Evolutionary conservation across 345 rosid species (phyloP).

Genomic region (Acer campestre): DNA sequence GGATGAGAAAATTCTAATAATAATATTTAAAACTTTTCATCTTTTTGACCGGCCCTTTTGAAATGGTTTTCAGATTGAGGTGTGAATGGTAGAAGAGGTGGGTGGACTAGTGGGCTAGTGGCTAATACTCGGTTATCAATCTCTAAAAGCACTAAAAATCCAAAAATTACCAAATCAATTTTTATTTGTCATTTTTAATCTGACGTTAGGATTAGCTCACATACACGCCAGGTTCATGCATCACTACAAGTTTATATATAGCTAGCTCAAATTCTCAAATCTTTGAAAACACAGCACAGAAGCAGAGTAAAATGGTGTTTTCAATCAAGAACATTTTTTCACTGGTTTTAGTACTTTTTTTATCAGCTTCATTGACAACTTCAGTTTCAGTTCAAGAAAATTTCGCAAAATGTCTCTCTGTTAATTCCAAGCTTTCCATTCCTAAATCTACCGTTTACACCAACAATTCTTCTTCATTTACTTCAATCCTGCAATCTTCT

Average conservation of each 20-base stretch:
- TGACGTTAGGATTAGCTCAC: neutral
- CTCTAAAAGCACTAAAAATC: neutral
- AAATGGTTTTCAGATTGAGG: neutral
- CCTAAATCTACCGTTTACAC: neutral
- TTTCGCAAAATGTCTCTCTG: constrained; percentile 7
- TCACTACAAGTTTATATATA: neutral
- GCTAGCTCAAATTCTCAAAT: neutral
- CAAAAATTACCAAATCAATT: neutral
- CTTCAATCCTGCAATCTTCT: constrained; percentile 8
- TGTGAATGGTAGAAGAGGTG: neutral
- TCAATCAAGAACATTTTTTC: neutral
- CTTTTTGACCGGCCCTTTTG: too few species aligned
- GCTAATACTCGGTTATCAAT: neutral
- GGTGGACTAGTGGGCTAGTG: neutral
- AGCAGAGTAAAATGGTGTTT: neutral
- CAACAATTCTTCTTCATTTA: constrained; percentile 12
- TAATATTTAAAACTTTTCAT: too few species aligned
- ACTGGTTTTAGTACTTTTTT: constrained; percentile 1
- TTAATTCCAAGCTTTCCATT: neutral
- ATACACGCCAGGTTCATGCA: neutral
- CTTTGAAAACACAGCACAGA: neutral
- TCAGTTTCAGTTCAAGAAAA: neutral
- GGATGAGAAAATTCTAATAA: too few species aligned
- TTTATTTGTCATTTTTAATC: neutral
- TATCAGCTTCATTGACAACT: constrained; percentile 11